Conservation (phyloP, 2,329 filamentous ascomycete genomes). For the Ramichloridium luteum region DNA sequence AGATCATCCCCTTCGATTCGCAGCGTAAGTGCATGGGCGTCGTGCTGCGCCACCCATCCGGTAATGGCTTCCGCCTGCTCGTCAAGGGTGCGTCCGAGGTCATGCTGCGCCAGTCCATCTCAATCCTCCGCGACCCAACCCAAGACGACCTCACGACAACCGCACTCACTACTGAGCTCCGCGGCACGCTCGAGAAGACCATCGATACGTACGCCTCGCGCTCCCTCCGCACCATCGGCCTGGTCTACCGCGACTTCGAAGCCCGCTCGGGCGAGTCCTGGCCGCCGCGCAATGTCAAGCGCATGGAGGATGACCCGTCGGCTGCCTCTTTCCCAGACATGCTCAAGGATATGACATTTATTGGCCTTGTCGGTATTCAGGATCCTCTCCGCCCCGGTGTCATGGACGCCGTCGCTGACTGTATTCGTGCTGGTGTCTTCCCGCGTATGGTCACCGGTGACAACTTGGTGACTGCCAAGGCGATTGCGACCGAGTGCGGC, state of each 20-base stretch:
- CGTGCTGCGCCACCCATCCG: conserved; percentile 43
- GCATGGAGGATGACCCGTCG: conserved; percentile 47
- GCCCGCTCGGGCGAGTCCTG: conserved; percentile 46
- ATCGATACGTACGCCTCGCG: conserved; percentile 68
- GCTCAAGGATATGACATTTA: conserved; percentile 60
- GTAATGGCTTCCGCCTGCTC: conserved; percentile 43
- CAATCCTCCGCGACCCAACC: conserved; percentile 46
- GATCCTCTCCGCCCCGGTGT: conserved; percentile 60
- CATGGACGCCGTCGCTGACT: conserved; percentile 53
- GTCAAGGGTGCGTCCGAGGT: conserved; percentile 43
- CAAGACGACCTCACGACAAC: conserved; percentile 42
- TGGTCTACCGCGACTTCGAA: conserved; percentile 73
- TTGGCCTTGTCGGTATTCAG: conserved; percentile 62
- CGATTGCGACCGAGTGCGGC: conserved; percentile 62
- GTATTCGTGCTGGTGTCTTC: conserved; percentile 55
- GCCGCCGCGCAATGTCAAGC: conserved; percentile 56
- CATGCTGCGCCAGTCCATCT: conserved; percentile 35
- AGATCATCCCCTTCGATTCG: conserved; percentile 51
- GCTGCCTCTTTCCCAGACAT: conserved; percentile 56
- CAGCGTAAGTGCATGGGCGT: conserved; percentile 58
- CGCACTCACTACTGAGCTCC: conserved; percentile 43
- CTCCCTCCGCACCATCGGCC: conserved; percentile 72
- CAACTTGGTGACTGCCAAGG: conserved; percentile 58
- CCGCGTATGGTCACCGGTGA: conserved; percentile 67
- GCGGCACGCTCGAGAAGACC: conserved; percentile 47